A percentile compares a stretch with the other conserved stretches of the same genome.
These are phyloP conservation scores for Cinnamomum micranthum DNA, from an alignment of 164 flowering plant species.

Conservation along the genomic window DNA sequence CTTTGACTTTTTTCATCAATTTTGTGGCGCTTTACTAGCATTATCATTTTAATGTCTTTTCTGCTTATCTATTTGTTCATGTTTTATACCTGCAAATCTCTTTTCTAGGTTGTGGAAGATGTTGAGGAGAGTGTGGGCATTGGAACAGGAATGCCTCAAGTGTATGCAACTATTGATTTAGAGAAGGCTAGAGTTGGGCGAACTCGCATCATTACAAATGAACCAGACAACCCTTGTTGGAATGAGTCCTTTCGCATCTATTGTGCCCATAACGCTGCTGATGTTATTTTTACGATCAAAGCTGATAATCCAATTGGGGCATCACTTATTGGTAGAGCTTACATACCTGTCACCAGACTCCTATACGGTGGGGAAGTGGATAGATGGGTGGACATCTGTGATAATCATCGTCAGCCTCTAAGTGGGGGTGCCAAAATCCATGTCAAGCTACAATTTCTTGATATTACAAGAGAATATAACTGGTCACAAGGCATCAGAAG, in stretches of 20 bases:
- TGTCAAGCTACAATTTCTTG: too few species aligned
- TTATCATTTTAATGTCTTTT: not conserved
- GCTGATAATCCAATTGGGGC: conserved; percentile 59
- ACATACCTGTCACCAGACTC: conserved; percentile 47
- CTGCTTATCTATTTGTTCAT: not conserved
- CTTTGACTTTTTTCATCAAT: not conserved
- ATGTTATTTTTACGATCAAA: conserved; percentile 59
- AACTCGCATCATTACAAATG: conserved; percentile 38
- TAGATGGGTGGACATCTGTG: conserved; percentile 47
- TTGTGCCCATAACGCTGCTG: conserved; percentile 64
- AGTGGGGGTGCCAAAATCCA: conserved; percentile 11
- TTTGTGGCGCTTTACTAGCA: not conserved
- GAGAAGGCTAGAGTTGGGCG: conserved; percentile 56
- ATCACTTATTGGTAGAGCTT: conserved; percentile 57
- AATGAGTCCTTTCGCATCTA: conserved; percentile 58
- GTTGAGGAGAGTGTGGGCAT: conserved; percentile 37
- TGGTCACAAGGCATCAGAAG: too few species aligned
- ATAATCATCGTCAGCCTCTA: conserved; percentile 33
- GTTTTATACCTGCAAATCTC: not conserved
- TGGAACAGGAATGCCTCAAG: conserved; percentile 21
- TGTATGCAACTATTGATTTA: conserved; percentile 58
- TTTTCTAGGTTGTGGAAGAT: conserved; percentile 21
- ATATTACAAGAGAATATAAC: too few species aligned
- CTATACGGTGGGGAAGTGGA: conserved; percentile 48
- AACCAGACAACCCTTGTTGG: conserved; percentile 48